Conservation (phyloP, 169 alveolate species). For the Babesia caballi region DNA sequence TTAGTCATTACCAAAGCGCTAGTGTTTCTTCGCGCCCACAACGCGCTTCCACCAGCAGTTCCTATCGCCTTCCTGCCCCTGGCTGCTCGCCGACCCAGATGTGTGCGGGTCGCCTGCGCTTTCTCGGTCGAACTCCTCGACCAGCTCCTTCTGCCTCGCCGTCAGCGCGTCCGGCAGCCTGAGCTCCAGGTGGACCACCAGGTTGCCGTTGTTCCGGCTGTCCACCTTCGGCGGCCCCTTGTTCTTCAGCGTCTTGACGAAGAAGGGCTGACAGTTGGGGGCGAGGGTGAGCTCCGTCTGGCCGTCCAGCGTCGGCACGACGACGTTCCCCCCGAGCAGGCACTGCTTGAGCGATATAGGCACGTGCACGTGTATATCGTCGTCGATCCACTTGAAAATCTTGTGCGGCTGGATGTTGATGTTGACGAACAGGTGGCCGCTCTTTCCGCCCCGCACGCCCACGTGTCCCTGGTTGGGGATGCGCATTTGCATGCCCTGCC, state of each 20-base stretch:
- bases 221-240: slow-evolving; percentile 84
- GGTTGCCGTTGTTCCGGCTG: slow-evolving; percentile 77
- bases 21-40: slow-evolving; percentile 25
- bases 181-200: slow-evolving; percentile 77
- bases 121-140: slow-evolving; percentile 71
- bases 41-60: slow-evolving; percentile 61
- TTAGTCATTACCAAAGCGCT: not conserved
- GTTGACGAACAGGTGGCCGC: slow-evolving; percentile 83
- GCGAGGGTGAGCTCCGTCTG: slow-evolving; percentile 67
- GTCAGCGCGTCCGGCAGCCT: slow-evolving; percentile 71
- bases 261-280: slow-evolving; percentile 79
- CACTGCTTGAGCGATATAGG: slow-evolving; percentile 82
- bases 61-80: not conserved
- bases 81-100: not conserved
- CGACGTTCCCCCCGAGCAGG: slow-evolving; percentile 81
- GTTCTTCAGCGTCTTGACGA: slow-evolving; percentile 74
- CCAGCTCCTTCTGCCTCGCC: slow-evolving; percentile 68
- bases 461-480: slow-evolving; percentile 84
- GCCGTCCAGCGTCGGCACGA: slow-evolving; percentile 81
- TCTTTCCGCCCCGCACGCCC: slow-evolving; percentile 82
- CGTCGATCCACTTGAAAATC: slow-evolving; percentile 83
- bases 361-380: slow-evolving; percentile 84
- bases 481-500: slow-evolving; percentile 83
- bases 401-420: slow-evolving; percentile 82
- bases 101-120: not conserved